Evolutionary conservation across 2,329 filamentous ascomycete species (phyloP), one percentile per base, ranked within the genome.

Genomic region (Macroventuria anomochaeta): DNA sequence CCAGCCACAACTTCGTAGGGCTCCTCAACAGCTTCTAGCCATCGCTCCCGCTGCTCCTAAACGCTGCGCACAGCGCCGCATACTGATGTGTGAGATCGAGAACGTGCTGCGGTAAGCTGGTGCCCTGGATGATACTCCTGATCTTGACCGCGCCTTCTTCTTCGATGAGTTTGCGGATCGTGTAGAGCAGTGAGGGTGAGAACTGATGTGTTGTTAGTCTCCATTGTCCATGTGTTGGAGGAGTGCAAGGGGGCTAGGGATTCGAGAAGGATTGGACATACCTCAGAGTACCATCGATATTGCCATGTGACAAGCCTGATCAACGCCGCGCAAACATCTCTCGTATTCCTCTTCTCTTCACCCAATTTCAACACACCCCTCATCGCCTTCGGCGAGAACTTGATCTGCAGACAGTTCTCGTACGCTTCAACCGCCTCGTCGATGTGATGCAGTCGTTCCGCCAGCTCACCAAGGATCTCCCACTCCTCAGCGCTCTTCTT

Each of bases 271-370:
- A 20, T 26, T 21, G 31, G 1, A 58, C 63, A 18, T 63, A 88
- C 86, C 84, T 99, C 95, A 51, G 93, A 97, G 79, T 99, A 99
- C 95, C 95, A 99, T 64, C 95, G 84, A 77, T 97, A 99, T 78
- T 99, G 95, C 95, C 95, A 99, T 11, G 93, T 95, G 28, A 97
- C 91, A 34, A 99, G 80, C 46, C 92, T 83, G 62, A 99, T 97
- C 53, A 97, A 81, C n/a, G 90, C 88, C 23, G 87, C 89, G 6
- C 97, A 83, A 52, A 88, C 91, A 56, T 92, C 89, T 57, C 91
- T 82, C 3, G 90, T 92, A 75, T 90, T 91, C 68, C 89, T 90
- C 53, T 83, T 83, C 70, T 85, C 85, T 76, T 96, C 89, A 64
- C 92, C 91, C 40, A 91, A 83, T 48, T 86, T 87, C 43, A 97